Conservation (phyloP, 148 eudicot genomes). For the Linanthus parryae region DNA sequence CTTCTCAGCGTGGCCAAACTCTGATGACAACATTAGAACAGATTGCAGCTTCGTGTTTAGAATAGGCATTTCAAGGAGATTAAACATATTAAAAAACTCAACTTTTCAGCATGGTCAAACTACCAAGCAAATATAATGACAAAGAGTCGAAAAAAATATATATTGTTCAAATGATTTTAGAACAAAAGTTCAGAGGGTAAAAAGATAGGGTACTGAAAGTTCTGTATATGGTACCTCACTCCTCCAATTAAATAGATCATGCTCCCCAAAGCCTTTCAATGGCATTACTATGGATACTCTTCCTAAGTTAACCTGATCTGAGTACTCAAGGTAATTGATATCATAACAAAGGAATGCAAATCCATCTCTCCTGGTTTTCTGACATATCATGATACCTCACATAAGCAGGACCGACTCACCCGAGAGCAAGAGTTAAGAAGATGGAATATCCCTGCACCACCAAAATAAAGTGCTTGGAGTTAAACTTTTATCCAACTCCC, state of each 20-base stretch:
- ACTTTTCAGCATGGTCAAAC: too few relatives aligned
- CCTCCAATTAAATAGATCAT: conserved; percentile 93
- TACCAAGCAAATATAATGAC: too few relatives aligned
- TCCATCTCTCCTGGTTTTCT: background rate
- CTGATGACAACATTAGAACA: too few relatives aligned
- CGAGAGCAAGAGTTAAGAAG: conserved; percentile 70
- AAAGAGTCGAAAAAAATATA: too few relatives aligned
- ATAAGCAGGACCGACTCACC: conserved; percentile 80
- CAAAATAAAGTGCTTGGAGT: conserved; percentile 5
- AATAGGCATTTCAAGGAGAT: too few relatives aligned
- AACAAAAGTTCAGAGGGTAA: background rate
- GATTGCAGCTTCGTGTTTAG: too few relatives aligned
- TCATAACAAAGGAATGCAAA: conserved; percentile 71
- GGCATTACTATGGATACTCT: conserved; percentile 93
- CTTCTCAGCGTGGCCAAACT: too few relatives aligned
- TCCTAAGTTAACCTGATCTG: conserved; percentile 65
- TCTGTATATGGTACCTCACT: conserved; percentile 50
- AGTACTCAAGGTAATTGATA: conserved; percentile 79
- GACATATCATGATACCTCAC: conserved; percentile 50
- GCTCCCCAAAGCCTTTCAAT: conserved; percentile 95
- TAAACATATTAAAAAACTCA: too few relatives aligned
- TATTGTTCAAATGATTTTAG: background rate
- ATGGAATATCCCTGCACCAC: conserved; percentile 62
- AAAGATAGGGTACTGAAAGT: background rate
- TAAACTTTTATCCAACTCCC: too few relatives aligned